phyloP scores from a whole-genome alignment of 2,329 filamentous ascomycete species.

The Hypoxylon sp. region DNA sequence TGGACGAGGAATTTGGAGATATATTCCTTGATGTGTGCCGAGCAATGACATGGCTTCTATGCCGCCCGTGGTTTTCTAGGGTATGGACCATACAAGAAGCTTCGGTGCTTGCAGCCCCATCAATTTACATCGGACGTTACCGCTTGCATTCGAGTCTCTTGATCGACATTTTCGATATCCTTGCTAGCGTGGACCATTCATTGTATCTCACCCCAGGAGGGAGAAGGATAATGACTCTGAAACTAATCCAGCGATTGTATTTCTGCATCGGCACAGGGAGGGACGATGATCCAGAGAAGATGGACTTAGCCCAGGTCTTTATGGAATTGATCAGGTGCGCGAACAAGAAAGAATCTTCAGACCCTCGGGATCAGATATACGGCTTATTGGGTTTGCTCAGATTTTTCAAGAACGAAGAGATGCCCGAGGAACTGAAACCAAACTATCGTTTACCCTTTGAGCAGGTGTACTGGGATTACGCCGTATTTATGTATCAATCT shows the following conservation, averaged over 20 bases:
- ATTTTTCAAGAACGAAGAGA: conserved; percentile 2
- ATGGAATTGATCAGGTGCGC: background rate
- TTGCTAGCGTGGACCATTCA: background rate
- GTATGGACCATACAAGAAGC: conserved; percentile 39
- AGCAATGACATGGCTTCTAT: background rate
- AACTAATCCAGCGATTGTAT: background rate
- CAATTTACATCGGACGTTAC: conserved; percentile 22
- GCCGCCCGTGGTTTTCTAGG: conserved; percentile 33
- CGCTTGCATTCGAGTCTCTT: background rate
- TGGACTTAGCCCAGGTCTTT: conserved; percentile 11
- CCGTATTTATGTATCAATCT: conserved; percentile 18
- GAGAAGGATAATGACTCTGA: background rate
- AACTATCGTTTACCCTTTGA: conserved; percentile 31
- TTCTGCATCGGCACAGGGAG: background rate
- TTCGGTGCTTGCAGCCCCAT: conserved; percentile 1
- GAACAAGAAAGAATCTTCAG: background rate
- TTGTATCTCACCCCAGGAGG: background rate
- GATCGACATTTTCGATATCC: background rate
- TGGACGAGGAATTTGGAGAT: conserved; percentile 4
- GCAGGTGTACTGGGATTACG: conserved; percentile 34
- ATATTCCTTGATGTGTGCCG: conserved; percentile 9
- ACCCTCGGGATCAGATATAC: conserved; percentile 31
- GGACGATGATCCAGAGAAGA: background rate
- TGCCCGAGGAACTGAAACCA: conserved; percentile 29
- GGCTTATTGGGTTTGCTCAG: conserved; percentile 24